These are phyloP conservation scores for Capronia americana DNA, from an alignment of 2,329 filamentous ascomycete genomes.

Conservation along the genomic window DNA sequence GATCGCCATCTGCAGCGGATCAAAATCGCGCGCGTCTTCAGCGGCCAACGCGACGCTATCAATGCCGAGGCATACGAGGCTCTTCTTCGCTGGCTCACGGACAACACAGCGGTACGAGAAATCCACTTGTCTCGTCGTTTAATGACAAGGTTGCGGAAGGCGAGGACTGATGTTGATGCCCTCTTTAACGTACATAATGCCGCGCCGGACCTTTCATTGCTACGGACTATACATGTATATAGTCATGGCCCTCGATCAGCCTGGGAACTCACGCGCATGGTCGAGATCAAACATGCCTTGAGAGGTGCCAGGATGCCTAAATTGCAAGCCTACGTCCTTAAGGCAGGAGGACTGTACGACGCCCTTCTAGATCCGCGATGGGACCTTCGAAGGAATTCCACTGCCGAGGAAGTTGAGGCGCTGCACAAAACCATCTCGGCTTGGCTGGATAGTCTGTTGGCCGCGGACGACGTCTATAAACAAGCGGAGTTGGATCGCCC, in stretches of 20 bases:
- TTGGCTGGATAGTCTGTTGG: constrained; percentile 21
- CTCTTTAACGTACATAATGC: not conserved
- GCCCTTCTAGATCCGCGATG: constrained; percentile 30
- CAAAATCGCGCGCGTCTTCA: constrained; percentile 22
- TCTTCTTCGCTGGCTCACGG: constrained; percentile 32
- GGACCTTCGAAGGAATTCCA: constrained; percentile 26
- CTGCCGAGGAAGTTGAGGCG: constrained; percentile 7
- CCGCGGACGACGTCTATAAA: not conserved
- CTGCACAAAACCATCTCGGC: constrained; percentile 12
- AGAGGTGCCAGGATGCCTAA: constrained; percentile 8
- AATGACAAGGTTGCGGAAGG: constrained; percentile 31
- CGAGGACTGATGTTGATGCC: constrained; percentile 11
- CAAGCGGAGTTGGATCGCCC: not conserved
- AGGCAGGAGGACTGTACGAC: constrained; percentile 8
- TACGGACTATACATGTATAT: constrained; percentile 26
- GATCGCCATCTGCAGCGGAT: constrained; percentile 24
- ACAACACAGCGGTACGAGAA: constrained; percentile 23
- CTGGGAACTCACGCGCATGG: constrained; percentile 25
- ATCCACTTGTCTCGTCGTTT: constrained; percentile 27
- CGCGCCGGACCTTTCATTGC: constrained; percentile 5
- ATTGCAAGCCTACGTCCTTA: constrained; percentile 20
- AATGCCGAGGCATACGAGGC: constrained; percentile 33
- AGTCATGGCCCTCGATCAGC: constrained; percentile 1
- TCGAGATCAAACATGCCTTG: constrained; percentile 11
- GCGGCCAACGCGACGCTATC: constrained; percentile 30